phyloP scores from a whole-genome alignment of 1,284 basidiomycete species.

The Peniophora sp. region DNA sequence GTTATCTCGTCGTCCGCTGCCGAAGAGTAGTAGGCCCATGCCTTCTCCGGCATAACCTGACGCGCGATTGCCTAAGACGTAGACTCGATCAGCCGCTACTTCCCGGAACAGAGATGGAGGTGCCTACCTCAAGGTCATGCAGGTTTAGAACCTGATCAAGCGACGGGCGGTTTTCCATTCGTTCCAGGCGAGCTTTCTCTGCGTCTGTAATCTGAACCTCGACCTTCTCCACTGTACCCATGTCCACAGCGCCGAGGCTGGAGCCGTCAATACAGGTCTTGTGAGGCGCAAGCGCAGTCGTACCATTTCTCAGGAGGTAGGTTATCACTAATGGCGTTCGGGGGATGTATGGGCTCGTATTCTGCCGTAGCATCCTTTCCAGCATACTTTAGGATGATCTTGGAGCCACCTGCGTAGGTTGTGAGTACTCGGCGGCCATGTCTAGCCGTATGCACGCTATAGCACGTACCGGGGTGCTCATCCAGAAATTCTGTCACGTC shows the following conservation, averaged over 20 bases:
- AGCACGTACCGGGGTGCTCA: slow-evolving; percentile 38
- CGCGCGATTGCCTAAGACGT: slow-evolving; percentile 56
- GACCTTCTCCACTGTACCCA: slow-evolving; percentile 49
- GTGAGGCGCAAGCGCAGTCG: slow-evolving; percentile 17
- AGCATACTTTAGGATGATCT: slow-evolving; percentile 5
- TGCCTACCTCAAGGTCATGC: slow-evolving; percentile 83
- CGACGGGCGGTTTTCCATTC: slow-evolving; percentile 50
- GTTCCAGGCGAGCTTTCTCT: slow-evolving; percentile 51
- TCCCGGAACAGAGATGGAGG: background rate
- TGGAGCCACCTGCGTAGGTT: slow-evolving; percentile 19
- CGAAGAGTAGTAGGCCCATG: slow-evolving; percentile 87
- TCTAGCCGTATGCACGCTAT: background rate
- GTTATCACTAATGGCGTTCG: slow-evolving; percentile 79
- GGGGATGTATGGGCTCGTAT: slow-evolving; percentile 85
- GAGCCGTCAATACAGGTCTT: slow-evolving; percentile 12
- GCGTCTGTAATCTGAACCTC: slow-evolving; percentile 49
- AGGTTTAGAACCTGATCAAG: slow-evolving; percentile 78
- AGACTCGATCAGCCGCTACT: background rate
- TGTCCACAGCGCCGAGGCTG: slow-evolving; percentile 67
- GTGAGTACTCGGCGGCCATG: background rate
- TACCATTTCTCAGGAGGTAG: slow-evolving; percentile 73
- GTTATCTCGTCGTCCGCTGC: slow-evolving; percentile 88
- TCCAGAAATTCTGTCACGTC: slow-evolving; percentile 65
- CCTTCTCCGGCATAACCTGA: slow-evolving; percentile 67
- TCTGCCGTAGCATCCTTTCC: slow-evolving; percentile 66